phyloP scores from a whole-genome alignment of 441 rosid genomes.

The Syzygium syzygioides region DNA sequence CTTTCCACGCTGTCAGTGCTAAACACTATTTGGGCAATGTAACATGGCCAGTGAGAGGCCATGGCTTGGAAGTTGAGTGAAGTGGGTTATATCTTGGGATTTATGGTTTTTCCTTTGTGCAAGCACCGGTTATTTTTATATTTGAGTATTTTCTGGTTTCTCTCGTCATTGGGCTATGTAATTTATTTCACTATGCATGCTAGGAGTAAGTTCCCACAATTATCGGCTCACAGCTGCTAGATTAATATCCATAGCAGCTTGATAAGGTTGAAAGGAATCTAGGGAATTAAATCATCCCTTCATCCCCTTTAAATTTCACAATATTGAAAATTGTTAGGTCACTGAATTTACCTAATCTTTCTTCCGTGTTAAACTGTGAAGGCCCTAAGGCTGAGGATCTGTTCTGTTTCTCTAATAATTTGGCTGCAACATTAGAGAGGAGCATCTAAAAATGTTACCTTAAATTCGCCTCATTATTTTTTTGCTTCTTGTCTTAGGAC shows the following conservation, averaged over 20 bases:
- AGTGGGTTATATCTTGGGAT: neutral
- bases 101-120: neutral
- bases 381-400: neutral
- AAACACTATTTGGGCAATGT: neutral
- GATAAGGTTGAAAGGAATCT: neutral
- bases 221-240: neutral
- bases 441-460: neutral
- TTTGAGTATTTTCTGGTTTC: neutral
- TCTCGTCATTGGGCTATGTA: neutral
- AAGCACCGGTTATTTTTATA: neutral
- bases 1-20: neutral
- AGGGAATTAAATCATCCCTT: neutral
- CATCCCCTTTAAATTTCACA: neutral
- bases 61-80: neutral
- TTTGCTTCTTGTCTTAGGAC: neutral
- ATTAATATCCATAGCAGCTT: neutral
- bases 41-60: neutral
- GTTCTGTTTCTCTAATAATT: neutral
- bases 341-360: neutral
- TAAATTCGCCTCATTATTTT: neutral
- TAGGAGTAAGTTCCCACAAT: neutral
- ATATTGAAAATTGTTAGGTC: neutral
- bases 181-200: neutral
- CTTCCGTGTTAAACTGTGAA: neutral
- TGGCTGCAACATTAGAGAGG: neutral